phyloP scores from a whole-genome alignment of 805 yeast genomes.

The Millerozyma acaciae region DNA sequence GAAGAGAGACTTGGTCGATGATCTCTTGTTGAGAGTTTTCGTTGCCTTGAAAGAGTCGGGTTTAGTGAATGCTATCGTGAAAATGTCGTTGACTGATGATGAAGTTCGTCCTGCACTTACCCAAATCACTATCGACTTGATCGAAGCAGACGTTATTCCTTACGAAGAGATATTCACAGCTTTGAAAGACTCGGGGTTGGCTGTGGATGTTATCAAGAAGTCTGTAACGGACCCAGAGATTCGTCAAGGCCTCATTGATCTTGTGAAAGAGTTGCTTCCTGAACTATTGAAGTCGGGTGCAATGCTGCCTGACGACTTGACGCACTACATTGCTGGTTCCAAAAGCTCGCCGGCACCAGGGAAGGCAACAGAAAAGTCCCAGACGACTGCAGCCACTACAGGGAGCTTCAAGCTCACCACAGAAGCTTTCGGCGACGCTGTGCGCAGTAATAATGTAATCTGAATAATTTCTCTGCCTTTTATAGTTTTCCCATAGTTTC shows the following conservation, averaged over 20 bases:
- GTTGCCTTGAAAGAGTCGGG: constrained; percentile 25
- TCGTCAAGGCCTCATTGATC: constrained; percentile 22
- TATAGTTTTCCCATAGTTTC: too few species aligned
- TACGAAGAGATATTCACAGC: constrained; percentile 29
- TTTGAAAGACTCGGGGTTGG: constrained; percentile 27
- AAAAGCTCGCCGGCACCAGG: too few species aligned
- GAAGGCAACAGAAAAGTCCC: too few species aligned
- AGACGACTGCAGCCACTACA: too few species aligned
- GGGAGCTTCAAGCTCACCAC: too few species aligned
- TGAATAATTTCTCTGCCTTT: too few species aligned
- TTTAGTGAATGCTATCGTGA: constrained; percentile 23
- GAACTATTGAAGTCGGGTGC: constrained; percentile 14
- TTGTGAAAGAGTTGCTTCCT: constrained; percentile 21
- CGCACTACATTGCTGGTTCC: too few species aligned
- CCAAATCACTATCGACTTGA: constrained; percentile 20
- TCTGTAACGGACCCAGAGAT: constrained; percentile 26
- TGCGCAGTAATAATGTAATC: too few species aligned
- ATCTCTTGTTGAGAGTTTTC: constrained; percentile 20
- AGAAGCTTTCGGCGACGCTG: too few species aligned
- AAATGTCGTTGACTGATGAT: constrained; percentile 26
- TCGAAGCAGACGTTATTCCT: constrained; percentile 28
- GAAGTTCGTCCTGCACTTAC: constrained; percentile 21
- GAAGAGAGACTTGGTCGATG: constrained; percentile 11
- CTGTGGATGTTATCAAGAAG: constrained; percentile 22
- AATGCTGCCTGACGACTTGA: too few species aligned